A percentile compares a stretch with the other conserved stretches of the same genome.
These are phyloP conservation scores for Flaveria brownii DNA, from an alignment of 129 eudicot species.

Conservation along the genomic window DNA sequence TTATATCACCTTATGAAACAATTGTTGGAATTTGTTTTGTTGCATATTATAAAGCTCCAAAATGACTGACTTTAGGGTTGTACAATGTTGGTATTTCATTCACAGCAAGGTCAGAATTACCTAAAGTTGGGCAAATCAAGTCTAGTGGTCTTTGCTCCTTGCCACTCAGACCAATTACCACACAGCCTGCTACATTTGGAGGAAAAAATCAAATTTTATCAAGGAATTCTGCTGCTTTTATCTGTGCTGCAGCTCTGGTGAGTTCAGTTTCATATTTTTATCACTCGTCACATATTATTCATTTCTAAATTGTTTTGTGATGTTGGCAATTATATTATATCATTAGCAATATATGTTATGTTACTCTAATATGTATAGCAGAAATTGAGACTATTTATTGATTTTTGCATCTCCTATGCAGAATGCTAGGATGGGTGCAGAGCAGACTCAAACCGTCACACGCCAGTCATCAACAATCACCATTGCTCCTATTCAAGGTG, in stretches of 20 bases:
- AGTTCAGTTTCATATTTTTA: conserved; percentile 23
- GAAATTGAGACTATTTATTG: not conserved
- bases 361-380: not conserved
- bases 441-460: conserved; percentile 84
- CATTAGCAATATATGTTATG: not conserved
- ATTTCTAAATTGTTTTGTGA: not conserved
- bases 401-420: conserved; percentile 30
- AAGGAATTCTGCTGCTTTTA: conserved; percentile 45
- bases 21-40: not conserved
- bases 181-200: conserved; percentile 35
- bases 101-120: conserved; percentile 47
- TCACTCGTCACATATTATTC: conserved; percentile 6
- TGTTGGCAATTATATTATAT: not conserved
- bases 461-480: conserved; percentile 80
- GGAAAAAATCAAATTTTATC: conserved; percentile 19
- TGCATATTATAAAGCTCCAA: not conserved
- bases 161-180: conserved; percentile 32
- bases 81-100: conserved; percentile 25
- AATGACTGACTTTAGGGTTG: conserved; percentile 16
- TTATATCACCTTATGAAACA: not conserved
- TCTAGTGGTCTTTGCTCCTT: conserved; percentile 23
- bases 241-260: conserved; percentile 73
- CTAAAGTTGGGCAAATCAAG: conserved; percentile 36
- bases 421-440: conserved; percentile 77
- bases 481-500: conserved; percentile 80